Conservation (phyloP, 1,284 basidiomycete species). For the Pterulicium gracile region DNA sequence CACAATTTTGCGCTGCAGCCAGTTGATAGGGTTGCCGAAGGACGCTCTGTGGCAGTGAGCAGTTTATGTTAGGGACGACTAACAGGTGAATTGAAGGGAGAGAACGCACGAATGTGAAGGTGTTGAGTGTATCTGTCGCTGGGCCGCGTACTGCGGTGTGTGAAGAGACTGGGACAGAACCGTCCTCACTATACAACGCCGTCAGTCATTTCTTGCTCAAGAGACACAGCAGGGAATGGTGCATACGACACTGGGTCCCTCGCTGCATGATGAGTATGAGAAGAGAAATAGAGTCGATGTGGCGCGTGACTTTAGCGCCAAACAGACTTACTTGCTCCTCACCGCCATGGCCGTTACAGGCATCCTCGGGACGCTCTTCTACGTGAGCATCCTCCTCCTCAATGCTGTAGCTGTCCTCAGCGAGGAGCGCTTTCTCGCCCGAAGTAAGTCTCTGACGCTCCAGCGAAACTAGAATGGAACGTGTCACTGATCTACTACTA, state of each 20-base stretch:
- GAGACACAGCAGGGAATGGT: background rate
- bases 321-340: background rate
- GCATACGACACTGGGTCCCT: background rate
- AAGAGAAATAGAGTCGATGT: background rate
- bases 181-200: background rate
- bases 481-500: constrained; percentile 4
- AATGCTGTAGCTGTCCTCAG: constrained; percentile 92
- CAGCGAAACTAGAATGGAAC: too few species aligned
- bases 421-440: constrained; percentile 89
- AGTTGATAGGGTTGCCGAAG: constrained; percentile 44
- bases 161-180: background rate
- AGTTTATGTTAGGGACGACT: too few species aligned
- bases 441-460: constrained; percentile 50
- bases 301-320: background rate
- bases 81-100: too few species aligned
- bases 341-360: constrained; percentile 26
- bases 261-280: constrained; percentile 1
- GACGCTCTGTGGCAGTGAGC: constrained; percentile 29
- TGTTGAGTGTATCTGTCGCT: background rate
- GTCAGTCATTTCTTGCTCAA: too few species aligned
- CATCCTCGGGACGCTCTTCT: constrained; percentile 55
- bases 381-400: constrained; percentile 72
- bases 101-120: constrained; percentile 26
- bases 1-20: constrained; percentile 50
- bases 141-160: background rate